phyloP scores from a whole-genome alignment of 495 filamentous ascomycete genomes.

The Lasiosphaeria miniovina region DNA sequence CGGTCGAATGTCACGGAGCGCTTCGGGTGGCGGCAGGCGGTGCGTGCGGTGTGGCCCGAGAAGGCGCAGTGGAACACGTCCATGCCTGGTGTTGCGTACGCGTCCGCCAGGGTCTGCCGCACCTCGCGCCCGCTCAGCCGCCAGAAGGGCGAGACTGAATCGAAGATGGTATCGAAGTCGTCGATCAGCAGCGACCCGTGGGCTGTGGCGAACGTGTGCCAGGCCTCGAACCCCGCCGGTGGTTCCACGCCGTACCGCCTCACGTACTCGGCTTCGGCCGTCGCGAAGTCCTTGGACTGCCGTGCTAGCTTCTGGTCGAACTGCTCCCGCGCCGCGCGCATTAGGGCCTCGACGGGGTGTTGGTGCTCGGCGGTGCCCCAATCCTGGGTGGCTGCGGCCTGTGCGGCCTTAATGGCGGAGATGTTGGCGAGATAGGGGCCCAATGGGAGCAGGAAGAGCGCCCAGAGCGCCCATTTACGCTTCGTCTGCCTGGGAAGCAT shows the following conservation, averaged over 20 bases:
- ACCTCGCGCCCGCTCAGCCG: slow-evolving; percentile 46
- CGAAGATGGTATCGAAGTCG: slow-evolving; percentile 64
- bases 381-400: slow-evolving; percentile 1
- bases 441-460: slow-evolving; percentile 16
- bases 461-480: slow-evolving; percentile 16
- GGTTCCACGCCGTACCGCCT: slow-evolving; percentile 54
- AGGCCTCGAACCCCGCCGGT: slow-evolving; percentile 65
- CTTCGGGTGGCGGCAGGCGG: too few species aligned
- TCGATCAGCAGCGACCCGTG: slow-evolving; percentile 60
- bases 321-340: slow-evolving; percentile 36
- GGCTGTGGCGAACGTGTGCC: slow-evolving; percentile 62
- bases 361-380: slow-evolving; percentile 26
- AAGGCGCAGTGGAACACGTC: too few species aligned
- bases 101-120: slow-evolving; percentile 43
- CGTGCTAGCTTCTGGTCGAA: slow-evolving; percentile 36
- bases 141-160: slow-evolving; percentile 67
- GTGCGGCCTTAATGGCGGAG: slow-evolving; percentile 5
- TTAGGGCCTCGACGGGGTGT: slow-evolving; percentile 43
- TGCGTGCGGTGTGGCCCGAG: too few species aligned
- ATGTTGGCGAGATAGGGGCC: slow-evolving; percentile 22
- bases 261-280: slow-evolving; percentile 50
- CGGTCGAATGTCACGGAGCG: too few species aligned
- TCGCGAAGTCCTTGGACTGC: slow-evolving; percentile 45
- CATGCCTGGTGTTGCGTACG: too few species aligned
- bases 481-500: slow-evolving; percentile 24